Conservation (phyloP, 208 protist genomes). For the Wallacemonas rigidus region DNA sequence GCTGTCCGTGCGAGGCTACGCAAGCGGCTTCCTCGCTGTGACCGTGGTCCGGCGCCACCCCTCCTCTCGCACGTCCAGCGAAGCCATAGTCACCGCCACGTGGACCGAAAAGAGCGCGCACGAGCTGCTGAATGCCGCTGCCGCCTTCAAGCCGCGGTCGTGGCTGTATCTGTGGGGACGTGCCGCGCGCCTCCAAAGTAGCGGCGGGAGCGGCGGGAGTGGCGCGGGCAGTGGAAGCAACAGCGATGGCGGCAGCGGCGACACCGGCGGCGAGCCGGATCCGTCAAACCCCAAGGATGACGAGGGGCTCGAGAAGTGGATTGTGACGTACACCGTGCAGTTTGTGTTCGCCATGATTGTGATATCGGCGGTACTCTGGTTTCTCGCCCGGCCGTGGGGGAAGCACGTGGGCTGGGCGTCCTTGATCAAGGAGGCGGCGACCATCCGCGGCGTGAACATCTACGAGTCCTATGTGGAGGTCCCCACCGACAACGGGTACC, state of each 20-base stretch:
- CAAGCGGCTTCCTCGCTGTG: no score
- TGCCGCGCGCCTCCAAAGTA: constrained; percentile 2
- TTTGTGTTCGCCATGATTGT: constrained; percentile 61
- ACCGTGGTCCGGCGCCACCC: no score
- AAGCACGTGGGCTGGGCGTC: constrained; percentile 53
- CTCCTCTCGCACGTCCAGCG: no score
- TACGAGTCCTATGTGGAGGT: constrained; percentile 69
- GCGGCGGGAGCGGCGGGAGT: constrained; percentile 4
- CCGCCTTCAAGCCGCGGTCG: background rate
- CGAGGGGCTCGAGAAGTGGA: constrained; percentile 43
- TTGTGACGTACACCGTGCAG: constrained; percentile 56
- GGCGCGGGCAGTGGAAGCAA: constrained; percentile 5
- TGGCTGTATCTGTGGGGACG: background rate
- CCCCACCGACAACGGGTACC: constrained; percentile 37
- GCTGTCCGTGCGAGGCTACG: no score
- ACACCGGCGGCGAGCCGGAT: constrained; percentile 1
- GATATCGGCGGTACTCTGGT: constrained; percentile 51
- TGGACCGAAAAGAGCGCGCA: no score
- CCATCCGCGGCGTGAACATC: constrained; percentile 43
- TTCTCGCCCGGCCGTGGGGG: constrained; percentile 42
- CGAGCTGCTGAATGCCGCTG: no score
- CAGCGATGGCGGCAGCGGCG: background rate
- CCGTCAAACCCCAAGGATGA: constrained; percentile 25
- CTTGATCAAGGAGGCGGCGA: constrained; percentile 38
- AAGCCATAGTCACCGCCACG: no score